A percentile compares a stretch with the other conserved stretches of the same genome.
phyloP scores from a whole-genome alignment of 2,329 filamentous ascomycete species.

The Colletotrichum liaoningense region DNA sequence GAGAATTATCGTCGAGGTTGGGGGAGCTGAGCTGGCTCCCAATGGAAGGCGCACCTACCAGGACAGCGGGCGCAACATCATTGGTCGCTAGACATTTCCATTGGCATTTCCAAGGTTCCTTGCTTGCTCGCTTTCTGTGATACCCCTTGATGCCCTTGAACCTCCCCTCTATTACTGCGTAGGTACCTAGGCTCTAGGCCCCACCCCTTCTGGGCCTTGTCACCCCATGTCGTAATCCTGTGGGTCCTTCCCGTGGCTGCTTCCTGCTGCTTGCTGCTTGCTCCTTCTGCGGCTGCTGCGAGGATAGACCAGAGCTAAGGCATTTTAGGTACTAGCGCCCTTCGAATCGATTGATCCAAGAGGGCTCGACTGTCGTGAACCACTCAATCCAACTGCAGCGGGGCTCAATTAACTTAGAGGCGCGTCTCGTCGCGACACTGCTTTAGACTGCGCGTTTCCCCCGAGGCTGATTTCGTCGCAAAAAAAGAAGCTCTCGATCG shows the following conservation, averaged over 20 bases:
- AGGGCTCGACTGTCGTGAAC: conserved; percentile 20
- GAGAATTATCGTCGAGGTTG: conserved; percentile 33
- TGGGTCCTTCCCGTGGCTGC: conserved; percentile 18
- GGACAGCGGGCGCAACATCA: neutral
- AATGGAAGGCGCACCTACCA: neutral
- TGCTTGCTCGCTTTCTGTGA: neutral
- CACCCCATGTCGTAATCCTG: conserved; percentile 32
- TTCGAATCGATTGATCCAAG: neutral
- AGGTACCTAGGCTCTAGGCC: too few species aligned
- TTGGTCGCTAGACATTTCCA: conserved; percentile 15
- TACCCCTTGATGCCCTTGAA: neutral
- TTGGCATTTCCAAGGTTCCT: conserved; percentile 5
- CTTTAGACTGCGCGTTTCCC: conserved; percentile 22
- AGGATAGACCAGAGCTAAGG: neutral
- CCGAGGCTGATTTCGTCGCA: conserved; percentile 8
- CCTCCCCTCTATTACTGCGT: neutral
- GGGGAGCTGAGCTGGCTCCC: conserved; percentile 18
- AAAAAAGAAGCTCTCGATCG: neutral
- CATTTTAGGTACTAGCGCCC: conserved; percentile 12
- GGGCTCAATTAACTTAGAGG: neutral
- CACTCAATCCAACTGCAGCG: conserved; percentile 17
- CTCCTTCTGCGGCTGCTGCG: neutral
- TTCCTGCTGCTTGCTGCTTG: neutral
- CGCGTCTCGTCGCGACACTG: conserved; percentile 25
- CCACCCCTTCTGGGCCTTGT: conserved; percentile 9